Conservation (phyloP, 108 stramenopile species). For the Cyclotella sp. region DNA sequence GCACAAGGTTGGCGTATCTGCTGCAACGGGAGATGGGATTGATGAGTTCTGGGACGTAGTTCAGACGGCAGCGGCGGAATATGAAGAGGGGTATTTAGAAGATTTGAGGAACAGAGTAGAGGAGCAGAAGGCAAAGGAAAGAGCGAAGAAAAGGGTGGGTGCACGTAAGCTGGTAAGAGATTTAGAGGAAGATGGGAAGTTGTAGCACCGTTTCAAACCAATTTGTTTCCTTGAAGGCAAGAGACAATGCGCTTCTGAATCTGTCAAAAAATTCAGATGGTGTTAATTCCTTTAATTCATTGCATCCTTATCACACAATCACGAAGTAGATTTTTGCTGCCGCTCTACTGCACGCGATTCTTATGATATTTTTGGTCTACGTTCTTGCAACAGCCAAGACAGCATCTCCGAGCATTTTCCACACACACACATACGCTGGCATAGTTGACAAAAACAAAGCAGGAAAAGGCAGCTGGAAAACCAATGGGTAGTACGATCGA, state of each 20-base stretch:
- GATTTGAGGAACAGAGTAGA: constrained; percentile 87
- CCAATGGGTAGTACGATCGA: constrained; percentile 19
- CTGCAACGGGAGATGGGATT: constrained; percentile 95
- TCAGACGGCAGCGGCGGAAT: constrained; percentile 79
- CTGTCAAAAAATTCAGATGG: no score
- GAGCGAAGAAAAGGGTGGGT: constrained; percentile 63
- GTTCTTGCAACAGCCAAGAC: constrained; percentile 1
- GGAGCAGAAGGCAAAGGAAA: constrained; percentile 76
- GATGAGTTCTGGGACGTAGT: constrained; percentile 88
- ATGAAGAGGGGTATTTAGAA: constrained; percentile 86
- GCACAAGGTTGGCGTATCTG: constrained; percentile 88
- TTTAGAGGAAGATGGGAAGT: constrained; percentile 47
- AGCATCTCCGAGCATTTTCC: constrained; percentile 12
- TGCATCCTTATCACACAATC: no score
- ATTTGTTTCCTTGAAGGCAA: not conserved
- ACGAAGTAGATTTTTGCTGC: not conserved
- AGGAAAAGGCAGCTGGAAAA: not conserved
- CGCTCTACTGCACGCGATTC: not conserved
- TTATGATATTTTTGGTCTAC: not conserved
- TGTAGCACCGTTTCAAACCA: constrained; percentile 21
- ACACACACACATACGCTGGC: constrained; percentile 28
- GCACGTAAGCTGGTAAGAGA: constrained; percentile 66
- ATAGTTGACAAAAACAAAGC: constrained; percentile 28
- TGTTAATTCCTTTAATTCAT: no score
- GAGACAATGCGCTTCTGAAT: no score